Evolutionary conservation across 768 basidiomycete genomes (phyloP).

Genomic region (Lactifluus subvellereus): DNA sequence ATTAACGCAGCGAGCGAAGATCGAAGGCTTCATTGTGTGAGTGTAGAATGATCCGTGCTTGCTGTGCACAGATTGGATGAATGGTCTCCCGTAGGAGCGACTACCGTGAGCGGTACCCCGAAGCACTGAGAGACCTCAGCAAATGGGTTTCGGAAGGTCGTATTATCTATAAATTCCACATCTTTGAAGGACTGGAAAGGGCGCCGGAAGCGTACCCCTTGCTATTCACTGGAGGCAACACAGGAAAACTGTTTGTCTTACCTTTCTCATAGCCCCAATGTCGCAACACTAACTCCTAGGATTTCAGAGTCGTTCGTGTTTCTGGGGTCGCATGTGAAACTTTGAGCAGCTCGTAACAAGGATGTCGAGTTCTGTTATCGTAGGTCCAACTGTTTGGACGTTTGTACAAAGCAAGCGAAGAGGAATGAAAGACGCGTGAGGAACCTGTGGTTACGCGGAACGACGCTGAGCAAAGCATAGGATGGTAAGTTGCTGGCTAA

Average conservation of each 20-base stretch:
- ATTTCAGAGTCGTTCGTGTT: constrained; percentile 50
- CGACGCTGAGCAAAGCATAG: no score
- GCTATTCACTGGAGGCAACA: constrained; percentile 73
- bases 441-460: not conserved
- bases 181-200: constrained; percentile 69
- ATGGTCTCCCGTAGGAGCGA: constrained; percentile 50
- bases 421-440: not conserved
- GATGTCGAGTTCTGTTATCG: not conserved
- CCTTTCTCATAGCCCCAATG: not conserved
- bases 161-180: constrained; percentile 73
- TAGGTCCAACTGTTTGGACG: not conserved
- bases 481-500: no score
- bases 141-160: constrained; percentile 57
- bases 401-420: not conserved
- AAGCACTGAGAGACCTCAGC: constrained; percentile 52
- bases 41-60: constrained; percentile 25
- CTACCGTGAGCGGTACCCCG: constrained; percentile 54
- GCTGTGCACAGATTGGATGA: not conserved
- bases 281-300: not conserved
- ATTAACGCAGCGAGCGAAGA: constrained; percentile 69
- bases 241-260: constrained; percentile 57
- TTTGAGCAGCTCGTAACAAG: not conserved
- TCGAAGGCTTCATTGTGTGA: constrained; percentile 82
- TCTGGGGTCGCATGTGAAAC: constrained; percentile 32
- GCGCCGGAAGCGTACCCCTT: constrained; percentile 64